A percentile compares a stretch with the other conserved stretches of the same genome.
phyloP scores from a whole-genome alignment of 441 rosid species.

The Erodium texanum region DNA sequence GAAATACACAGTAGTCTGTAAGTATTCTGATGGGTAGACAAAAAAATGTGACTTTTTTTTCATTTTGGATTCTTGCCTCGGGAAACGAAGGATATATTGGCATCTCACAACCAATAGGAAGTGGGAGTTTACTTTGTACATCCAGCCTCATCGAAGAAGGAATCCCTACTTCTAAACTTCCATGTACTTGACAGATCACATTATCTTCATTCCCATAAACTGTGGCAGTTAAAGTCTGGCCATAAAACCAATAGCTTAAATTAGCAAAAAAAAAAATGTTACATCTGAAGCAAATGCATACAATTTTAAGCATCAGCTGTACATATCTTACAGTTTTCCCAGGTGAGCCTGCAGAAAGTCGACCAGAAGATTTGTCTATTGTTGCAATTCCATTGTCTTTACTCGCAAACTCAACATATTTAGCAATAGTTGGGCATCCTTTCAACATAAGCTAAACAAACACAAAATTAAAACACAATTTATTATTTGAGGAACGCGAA shows the following conservation, averaged over 20 bases:
- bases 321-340: conserved; percentile 72
- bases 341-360: conserved; percentile 60
- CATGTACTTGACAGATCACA: conserved; percentile 60
- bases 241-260: conserved; percentile 20
- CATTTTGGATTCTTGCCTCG: conserved; percentile 47
- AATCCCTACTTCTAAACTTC: conserved; percentile 59
- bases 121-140: conserved; percentile 74
- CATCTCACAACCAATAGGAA: conserved; percentile 66
- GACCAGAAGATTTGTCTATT: conserved; percentile 57
- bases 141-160: conserved; percentile 57
- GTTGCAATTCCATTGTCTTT: conserved; percentile 48
- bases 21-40: conserved; percentile 19
- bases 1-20: conserved; percentile 28
- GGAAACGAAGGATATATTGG: conserved; percentile 74
- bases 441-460: conserved; percentile 50
- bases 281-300: conserved; percentile 11
- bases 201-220: conserved; percentile 51
- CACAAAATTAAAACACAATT: conserved; percentile 12
- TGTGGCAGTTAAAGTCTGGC: conserved; percentile 61
- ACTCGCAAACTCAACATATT: conserved; percentile 49
- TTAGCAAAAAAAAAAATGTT: conserved; percentile 14
- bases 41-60: conserved; percentile 16
- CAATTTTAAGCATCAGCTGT: conserved; percentile 9
- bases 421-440: conserved; percentile 89
- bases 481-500: conserved; percentile 10